Conservation (phyloP, 208 protist species). For the Leishmania amazonensis region DNA sequence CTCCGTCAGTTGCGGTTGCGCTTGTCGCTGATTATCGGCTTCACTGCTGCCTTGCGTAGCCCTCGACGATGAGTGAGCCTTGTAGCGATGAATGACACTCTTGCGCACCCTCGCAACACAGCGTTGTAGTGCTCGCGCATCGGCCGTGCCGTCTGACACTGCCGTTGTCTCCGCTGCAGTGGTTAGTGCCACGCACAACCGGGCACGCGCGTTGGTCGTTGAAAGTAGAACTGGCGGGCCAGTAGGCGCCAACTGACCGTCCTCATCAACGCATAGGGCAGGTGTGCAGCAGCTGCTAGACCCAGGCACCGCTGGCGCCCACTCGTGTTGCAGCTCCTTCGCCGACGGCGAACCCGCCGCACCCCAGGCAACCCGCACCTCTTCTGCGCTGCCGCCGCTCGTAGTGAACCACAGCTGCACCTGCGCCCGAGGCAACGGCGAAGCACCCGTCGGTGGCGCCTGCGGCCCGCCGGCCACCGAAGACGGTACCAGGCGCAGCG, state of each 20-base stretch:
- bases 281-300: slow-evolving; percentile 14
- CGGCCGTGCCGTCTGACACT: background rate
- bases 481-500: slow-evolving; percentile 28
- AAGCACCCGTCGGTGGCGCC: background rate
- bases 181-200: slow-evolving; percentile 37
- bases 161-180: background rate
- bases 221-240: slow-evolving; percentile 31
- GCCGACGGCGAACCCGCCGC: slow-evolving; percentile 3
- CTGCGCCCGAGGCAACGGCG: slow-evolving; percentile 3
- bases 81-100: slow-evolving; percentile 27
- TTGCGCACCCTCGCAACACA: slow-evolving; percentile 27
- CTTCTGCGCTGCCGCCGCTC: slow-evolving; percentile 20
- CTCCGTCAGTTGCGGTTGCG: background rate
- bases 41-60: background rate
- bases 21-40: background rate
- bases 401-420: slow-evolving; percentile 41
- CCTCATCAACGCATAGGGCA: slow-evolving; percentile 8
- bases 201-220: slow-evolving; percentile 25
- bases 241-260: slow-evolving; percentile 15
- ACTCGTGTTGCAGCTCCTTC: slow-evolving; percentile 24
- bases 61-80: background rate
- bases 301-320: slow-evolving; percentile 9
- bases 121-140: slow-evolving; percentile 11
- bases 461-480: background rate
- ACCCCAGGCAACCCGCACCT: slow-evolving; percentile 18